Evolutionary conservation across 2,329 filamentous ascomycete species (phyloP).

Genomic region (Cercospora berteroae): DNA sequence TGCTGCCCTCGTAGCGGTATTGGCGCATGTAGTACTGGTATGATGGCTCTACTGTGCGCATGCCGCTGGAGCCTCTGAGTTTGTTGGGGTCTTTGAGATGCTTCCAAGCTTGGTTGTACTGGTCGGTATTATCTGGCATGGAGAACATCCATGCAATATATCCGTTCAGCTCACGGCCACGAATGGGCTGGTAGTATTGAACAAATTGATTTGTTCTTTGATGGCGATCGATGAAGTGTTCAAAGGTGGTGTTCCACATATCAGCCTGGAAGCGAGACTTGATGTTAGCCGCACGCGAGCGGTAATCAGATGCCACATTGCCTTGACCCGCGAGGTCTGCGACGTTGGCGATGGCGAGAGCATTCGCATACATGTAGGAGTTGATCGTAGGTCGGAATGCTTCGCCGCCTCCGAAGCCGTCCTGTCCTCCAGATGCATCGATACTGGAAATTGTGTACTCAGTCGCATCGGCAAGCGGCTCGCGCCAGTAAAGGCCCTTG

Average conservation of each 20-base stretch:
- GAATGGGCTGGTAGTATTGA: conserved; percentile 43
- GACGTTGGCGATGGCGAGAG: conserved; percentile 43
- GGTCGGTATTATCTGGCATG: conserved; percentile 41
- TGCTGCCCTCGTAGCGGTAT: conserved; percentile 41
- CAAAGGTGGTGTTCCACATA: conserved; percentile 47
- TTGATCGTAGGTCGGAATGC: conserved; percentile 48
- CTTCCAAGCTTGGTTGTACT: conserved; percentile 41
- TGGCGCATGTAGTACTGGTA: conserved; percentile 49
- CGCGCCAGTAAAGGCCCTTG: conserved; percentile 46
- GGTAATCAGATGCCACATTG: conserved; percentile 22
- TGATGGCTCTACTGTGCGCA: conserved; percentile 46
- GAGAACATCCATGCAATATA: conserved; percentile 47
- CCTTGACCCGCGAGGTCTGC: conserved; percentile 37
- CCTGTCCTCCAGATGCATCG: conserved; percentile 42
- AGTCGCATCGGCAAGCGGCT: conserved; percentile 46
- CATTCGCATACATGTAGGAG: conserved; percentile 47
- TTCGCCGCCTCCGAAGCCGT: conserved; percentile 44
- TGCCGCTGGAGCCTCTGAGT: conserved; percentile 39
- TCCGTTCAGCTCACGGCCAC: conserved; percentile 46
- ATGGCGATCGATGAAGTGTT: conserved; percentile 48
- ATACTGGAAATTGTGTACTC: conserved; percentile 49
- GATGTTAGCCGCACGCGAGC: conserved; percentile 36
- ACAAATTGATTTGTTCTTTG: conserved; percentile 43
- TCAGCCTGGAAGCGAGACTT: conserved; percentile 41
- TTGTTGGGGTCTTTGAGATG: conserved; percentile 40